These are phyloP conservation scores for Otatea glauca DNA, from an alignment of 176 grass and related monocot genomes.

Conservation along the genomic window DNA sequence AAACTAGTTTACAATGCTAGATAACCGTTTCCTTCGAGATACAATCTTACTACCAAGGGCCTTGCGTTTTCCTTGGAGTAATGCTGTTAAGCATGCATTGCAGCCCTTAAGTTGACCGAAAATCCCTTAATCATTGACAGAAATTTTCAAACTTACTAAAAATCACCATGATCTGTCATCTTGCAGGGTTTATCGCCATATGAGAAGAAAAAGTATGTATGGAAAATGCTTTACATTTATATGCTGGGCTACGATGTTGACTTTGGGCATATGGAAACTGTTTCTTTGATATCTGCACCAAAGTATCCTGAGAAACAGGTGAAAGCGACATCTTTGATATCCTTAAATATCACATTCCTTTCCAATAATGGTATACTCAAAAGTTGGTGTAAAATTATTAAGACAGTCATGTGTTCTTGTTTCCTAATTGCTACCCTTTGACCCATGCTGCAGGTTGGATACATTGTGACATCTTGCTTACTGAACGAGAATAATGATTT, in stretches of 20 bases:
- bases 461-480: constrained; percentile 95
- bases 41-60: constrained; percentile 16
- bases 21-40: not conserved
- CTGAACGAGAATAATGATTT: constrained; percentile 98
- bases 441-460: constrained; percentile 79
- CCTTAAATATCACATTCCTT: not conserved
- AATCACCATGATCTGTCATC: constrained; percentile 42
- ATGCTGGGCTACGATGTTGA: constrained; percentile 99
- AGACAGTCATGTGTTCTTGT: not conserved
- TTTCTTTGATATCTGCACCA: constrained; percentile 98
- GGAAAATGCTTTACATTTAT: constrained; percentile 99
- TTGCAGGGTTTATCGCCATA: constrained; percentile 87
- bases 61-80: constrained; percentile 10
- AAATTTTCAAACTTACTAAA: constrained; percentile 20
- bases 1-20: constrained; percentile 5
- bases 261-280: constrained; percentile 92
- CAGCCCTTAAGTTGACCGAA: not conserved
- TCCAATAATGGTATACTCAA: not conserved
- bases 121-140: not conserved
- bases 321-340: constrained; percentile 39
- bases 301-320: constrained; percentile 99
- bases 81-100: constrained; percentile 13
- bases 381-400: not conserved
- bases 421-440: constrained; percentile 36
- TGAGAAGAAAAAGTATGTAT: constrained; percentile 99